phyloP scores from a whole-genome alignment of 2,329 filamentous ascomycete species.

The Penicillium oxalicum region DNA sequence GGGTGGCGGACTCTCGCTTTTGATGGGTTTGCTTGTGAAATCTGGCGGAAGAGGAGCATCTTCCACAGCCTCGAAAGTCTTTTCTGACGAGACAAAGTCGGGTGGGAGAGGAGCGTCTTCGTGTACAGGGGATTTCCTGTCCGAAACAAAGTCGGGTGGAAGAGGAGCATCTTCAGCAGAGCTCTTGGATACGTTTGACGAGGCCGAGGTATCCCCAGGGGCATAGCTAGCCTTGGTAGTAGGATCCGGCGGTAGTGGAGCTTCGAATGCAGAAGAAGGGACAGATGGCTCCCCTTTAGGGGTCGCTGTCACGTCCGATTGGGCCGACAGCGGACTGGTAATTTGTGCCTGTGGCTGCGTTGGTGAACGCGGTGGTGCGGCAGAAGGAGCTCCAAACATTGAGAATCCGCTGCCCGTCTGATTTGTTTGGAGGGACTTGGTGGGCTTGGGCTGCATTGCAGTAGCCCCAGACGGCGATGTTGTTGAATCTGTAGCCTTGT shows the following conservation, averaged over 20 bases:
- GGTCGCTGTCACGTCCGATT: constrained; percentile 30
- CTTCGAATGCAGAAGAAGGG: constrained; percentile 27
- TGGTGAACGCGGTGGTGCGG: not conserved
- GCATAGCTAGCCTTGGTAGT: constrained; percentile 43
- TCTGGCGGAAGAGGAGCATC: constrained; percentile 18
- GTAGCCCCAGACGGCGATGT: constrained; percentile 7
- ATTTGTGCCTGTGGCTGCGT: constrained; percentile 18
- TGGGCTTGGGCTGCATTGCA: not conserved
- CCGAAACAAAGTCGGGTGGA: constrained; percentile 22
- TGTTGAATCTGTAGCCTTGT: constrained; percentile 22
- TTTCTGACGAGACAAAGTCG: constrained; percentile 13
- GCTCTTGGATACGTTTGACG: constrained; percentile 38
- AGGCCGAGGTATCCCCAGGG: constrained; percentile 45
- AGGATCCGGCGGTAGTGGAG: constrained; percentile 44
- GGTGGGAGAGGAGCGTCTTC: constrained; percentile 17
- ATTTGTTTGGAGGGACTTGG: not conserved
- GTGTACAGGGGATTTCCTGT: constrained; percentile 1
- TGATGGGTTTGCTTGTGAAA: constrained; percentile 18
- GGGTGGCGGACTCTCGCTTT: constrained; percentile 10
- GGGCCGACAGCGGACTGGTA: constrained; percentile 26
- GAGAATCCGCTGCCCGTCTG: constrained; percentile 23
- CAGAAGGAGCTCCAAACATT: constrained; percentile 22
- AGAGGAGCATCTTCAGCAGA: constrained; percentile 39
- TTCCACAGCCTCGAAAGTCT: not conserved
- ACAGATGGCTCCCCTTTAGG: constrained; percentile 31